phyloP scores from a whole-genome alignment of 805 yeast genomes.

The Limtongozyma cylindracea region DNA sequence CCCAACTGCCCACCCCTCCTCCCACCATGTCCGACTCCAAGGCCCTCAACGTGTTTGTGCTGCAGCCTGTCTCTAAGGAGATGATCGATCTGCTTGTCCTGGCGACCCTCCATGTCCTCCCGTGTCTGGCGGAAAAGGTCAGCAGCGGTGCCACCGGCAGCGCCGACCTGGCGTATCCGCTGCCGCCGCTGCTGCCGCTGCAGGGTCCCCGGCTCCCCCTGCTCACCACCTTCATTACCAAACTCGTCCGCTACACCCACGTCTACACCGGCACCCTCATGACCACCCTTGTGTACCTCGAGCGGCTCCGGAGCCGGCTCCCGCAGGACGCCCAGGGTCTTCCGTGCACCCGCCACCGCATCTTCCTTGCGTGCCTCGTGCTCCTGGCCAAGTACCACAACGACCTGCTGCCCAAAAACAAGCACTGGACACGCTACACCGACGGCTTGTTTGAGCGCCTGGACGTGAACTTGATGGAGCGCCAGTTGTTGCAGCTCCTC shows the following conservation, averaged over 20 bases:
- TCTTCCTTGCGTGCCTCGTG: constrained; percentile 49
- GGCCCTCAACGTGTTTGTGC: constrained; percentile 32
- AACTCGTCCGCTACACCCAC: constrained; percentile 46
- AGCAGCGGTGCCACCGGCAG: too few species aligned
- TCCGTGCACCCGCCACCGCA: constrained; percentile 61
- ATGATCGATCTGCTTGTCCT: constrained; percentile 50
- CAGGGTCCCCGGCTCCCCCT: too few species aligned
- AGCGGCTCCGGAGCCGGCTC: constrained; percentile 28
- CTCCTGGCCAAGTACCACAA: constrained; percentile 52
- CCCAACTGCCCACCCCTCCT: too few species aligned
- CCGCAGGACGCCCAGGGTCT: constrained; percentile 55
- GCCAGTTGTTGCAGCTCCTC: constrained; percentile 40
- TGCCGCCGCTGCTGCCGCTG: too few species aligned
- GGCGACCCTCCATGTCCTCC: constrained; percentile 38
- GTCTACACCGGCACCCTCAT: constrained; percentile 63
- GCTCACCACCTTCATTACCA: constrained; percentile 48
- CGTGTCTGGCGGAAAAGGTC: constrained; percentile 23
- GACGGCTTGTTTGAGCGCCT: constrained; percentile 43
- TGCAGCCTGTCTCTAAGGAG: constrained; percentile 47
- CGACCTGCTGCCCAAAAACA: constrained; percentile 56
- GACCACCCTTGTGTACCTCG: constrained; percentile 45
- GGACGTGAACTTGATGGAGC: constrained; percentile 62
- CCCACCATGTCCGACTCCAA: too few species aligned
- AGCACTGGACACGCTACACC: constrained; percentile 60
- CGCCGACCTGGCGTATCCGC: too few species aligned